Base-by-base conservation (phyloP, 2,329 filamentous ascomycete genomes). In the Phyllosticta citriasiana region DNA sequence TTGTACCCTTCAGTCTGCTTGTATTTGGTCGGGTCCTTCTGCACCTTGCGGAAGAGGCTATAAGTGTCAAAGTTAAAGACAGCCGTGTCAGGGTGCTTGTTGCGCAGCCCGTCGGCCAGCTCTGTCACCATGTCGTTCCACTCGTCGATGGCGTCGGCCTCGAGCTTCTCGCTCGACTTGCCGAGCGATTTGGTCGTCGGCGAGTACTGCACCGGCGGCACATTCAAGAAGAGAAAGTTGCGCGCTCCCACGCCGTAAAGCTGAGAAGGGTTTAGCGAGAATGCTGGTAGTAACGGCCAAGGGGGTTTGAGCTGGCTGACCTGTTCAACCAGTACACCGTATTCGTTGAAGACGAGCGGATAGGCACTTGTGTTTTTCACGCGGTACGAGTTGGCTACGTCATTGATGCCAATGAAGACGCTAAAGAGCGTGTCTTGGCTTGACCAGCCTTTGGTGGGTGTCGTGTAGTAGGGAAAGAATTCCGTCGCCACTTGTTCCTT, bases 31-130 rank as follows among this genome's bases (percentile, higher is more conserved):
- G 83, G 82, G 24, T 84, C 69, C 55, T 84, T 77, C 40, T 86
- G 69, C 2, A 83, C 80, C 26, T 77, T 67, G 1, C 72, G 75
- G 65, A 82, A 87, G n/a, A 82, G 70, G 6, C 67, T 70, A 61
- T 80, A 76, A 0, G 80, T 76, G 65, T 86, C 81, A 62, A 84
- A 82, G 0, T 80, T 68, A 67, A 82, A 84, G 1, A 80, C 73
- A 14, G 79, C 81, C 3, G 74, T 75, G 50, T 79, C 78, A 0
- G 65, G 59, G 57, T 78, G 70, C 10, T 65, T 69, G 12, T 66
- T 66, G 19, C 68, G 70, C 26, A 84, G 72, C 1, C 71, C 70
- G 2, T 65, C 64, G 0, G 78, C 78, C 62, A 85, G 67, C 4
- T 71, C 66, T 1, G 63, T 65, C 0, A 84, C 62, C 7, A 76